Conservation (phyloP, 2,329 filamentous ascomycete genomes). For the Zymoseptoria ardabiliae region DNA sequence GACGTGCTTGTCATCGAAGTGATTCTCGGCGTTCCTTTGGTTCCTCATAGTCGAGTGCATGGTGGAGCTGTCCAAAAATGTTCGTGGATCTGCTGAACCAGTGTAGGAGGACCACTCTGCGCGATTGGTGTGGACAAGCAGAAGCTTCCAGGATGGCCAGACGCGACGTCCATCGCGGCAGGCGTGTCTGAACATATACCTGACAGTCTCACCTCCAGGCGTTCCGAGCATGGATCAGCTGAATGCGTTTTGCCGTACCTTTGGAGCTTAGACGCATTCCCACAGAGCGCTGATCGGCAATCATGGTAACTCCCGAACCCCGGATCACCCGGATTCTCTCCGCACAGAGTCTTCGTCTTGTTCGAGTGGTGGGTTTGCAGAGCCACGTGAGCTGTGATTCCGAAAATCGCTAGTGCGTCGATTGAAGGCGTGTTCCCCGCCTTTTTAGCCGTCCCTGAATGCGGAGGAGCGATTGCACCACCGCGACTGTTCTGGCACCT, state of each 20-base stretch:
- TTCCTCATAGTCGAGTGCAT: background rate
- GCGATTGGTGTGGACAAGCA: background rate
- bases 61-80: background rate
- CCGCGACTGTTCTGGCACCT: background rate
- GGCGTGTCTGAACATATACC: background rate
- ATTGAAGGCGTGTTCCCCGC: too few species aligned
- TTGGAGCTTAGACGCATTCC: background rate
- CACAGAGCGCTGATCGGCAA: background rate
- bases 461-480: too few species aligned
- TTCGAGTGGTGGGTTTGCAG: background rate
- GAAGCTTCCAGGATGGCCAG: background rate
- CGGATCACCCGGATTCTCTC: background rate
- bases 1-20: background rate
- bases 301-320: background rate
- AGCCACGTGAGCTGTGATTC: background rate
- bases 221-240: background rate
- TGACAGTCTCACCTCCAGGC: background rate
- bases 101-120: background rate
- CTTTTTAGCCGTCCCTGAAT: too few species aligned
- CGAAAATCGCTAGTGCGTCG: background rate
- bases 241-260: background rate
- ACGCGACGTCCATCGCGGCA: background rate
- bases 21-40: background rate
- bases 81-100: background rate
- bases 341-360: background rate